These are phyloP conservation scores for Beauveria bassiana DNA, from an alignment of 2,329 filamentous ascomycete species.

Conservation along the genomic window DNA sequence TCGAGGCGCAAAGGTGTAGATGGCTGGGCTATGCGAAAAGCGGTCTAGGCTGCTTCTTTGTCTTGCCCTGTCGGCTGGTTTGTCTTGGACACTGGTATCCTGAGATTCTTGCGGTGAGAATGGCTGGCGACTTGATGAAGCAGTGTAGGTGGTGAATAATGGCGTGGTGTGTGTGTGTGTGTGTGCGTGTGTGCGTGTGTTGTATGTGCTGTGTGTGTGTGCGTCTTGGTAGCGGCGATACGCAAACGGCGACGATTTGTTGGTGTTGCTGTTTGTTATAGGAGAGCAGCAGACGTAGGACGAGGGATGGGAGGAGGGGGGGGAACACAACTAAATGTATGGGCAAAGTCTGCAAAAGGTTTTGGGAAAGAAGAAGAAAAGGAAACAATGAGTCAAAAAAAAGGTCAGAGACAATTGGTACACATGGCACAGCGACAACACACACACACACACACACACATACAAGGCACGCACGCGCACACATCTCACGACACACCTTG, in stretches of 20 bases:
- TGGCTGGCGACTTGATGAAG: background rate
- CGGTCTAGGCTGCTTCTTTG: background rate
- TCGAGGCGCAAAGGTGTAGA: background rate
- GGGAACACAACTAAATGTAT: background rate
- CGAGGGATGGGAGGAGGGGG: background rate
- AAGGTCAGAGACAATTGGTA: background rate
- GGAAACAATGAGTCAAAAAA: background rate
- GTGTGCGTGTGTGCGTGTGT: background rate
- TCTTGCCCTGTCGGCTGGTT: background rate
- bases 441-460: background rate
- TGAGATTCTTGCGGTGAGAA: background rate
- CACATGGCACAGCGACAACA: background rate
- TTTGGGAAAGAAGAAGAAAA: background rate
- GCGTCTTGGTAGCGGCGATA: background rate
- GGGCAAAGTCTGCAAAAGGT: background rate
- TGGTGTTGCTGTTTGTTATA: background rate
- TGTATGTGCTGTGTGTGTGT: background rate
- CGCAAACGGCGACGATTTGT: background rate
- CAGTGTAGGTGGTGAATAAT: background rate
- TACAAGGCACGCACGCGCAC: background rate
- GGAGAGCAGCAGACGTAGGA: background rate
- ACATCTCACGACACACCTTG: constrained; percentile 1
- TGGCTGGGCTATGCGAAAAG: background rate
- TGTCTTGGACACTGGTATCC: background rate
- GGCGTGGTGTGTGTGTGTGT: background rate